Percentiles rank a stretch among this genome's conserved stretches.
Conservation (phyloP, 176 grass and related monocot species). For the Miscanthus lutarioriparius region DNA sequence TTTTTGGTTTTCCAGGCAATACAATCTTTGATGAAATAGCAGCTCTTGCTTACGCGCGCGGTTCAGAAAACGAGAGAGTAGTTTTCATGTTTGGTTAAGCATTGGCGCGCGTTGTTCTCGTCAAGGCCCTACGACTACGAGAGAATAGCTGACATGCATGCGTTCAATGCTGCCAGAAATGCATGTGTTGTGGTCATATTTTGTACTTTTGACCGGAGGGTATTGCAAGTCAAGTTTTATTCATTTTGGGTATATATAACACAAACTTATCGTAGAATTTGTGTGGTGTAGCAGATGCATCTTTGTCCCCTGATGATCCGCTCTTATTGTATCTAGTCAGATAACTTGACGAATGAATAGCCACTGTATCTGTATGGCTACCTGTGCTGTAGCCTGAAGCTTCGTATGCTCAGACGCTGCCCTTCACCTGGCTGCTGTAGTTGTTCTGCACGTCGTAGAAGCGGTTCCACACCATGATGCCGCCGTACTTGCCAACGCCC, state of each 20-base stretch:
- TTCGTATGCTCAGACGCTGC: constrained; percentile 5
- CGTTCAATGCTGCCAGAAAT: neutral
- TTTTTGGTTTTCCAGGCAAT: too few species aligned
- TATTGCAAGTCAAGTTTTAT: neutral
- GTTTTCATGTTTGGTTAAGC: neutral
- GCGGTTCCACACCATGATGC: constrained; percentile 74
- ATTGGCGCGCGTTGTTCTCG: neutral
- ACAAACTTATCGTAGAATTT: neutral
- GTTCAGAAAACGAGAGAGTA: neutral
- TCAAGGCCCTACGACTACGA: neutral
- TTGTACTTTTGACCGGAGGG: neutral
- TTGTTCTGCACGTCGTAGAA: constrained; percentile 40
- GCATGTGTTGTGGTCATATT: neutral
- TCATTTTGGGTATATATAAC: neutral
- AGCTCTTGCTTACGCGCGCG: too few species aligned
- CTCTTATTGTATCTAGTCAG: constrained; percentile 2
- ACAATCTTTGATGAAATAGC: too few species aligned
- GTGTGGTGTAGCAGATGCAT: too few species aligned
- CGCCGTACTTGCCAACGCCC: constrained; percentile 38
- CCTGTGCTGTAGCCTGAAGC: neutral
- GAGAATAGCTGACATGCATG: neutral
- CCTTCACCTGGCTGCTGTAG: constrained; percentile 53
- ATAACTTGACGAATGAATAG: neutral
- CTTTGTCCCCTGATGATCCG: neutral
- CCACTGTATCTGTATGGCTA: neutral